Conservation (phyloP, 371 early-diverging fungal species). For the Mucor racemosus region DNA sequence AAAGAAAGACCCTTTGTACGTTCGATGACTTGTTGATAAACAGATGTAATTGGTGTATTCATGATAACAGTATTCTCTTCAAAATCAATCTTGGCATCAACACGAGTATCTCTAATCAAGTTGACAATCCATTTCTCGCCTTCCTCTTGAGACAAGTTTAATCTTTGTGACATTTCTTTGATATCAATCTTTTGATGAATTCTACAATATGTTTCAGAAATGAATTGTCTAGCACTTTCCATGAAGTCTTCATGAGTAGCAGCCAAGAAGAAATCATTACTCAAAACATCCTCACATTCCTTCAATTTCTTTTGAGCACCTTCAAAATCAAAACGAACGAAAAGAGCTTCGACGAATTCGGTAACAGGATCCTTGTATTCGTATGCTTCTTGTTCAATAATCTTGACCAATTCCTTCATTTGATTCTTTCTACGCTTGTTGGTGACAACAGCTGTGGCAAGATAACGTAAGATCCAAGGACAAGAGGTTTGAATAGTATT, state of each 20-base stretch:
- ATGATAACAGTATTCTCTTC: slow-evolving; percentile 92
- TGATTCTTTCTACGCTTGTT: slow-evolving; percentile 87
- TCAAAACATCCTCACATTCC: slow-evolving; percentile 85
- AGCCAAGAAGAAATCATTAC: slow-evolving; percentile 89
- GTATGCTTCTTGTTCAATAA: slow-evolving; percentile 85
- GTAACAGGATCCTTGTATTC: slow-evolving; percentile 89
- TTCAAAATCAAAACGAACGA: slow-evolving; percentile 92
- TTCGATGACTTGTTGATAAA: slow-evolving; percentile 95
- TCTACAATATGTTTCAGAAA: slow-evolving; percentile 94
- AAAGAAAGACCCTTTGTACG: slow-evolving; percentile 88
- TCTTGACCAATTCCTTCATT: slow-evolving; percentile 89
- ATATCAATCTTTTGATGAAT: slow-evolving; percentile 95
- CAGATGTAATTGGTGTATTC: slow-evolving; percentile 83
- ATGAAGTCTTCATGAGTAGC: slow-evolving; percentile 86
- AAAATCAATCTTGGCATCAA: slow-evolving; percentile 96
- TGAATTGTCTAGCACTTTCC: slow-evolving; percentile 90
- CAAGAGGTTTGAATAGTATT: slow-evolving; percentile 95
- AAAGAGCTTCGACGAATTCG: slow-evolving; percentile 88
- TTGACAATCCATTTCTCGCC: slow-evolving; percentile 98
- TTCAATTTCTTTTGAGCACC: slow-evolving; percentile 87
- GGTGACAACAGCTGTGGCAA: slow-evolving; percentile 88
- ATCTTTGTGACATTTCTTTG: slow-evolving; percentile 77
- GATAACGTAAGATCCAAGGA: slow-evolving; percentile 95
- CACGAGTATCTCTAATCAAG: slow-evolving; percentile 91
- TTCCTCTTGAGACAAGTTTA: slow-evolving; percentile 87